Conservation (phyloP, 1,139 yeast genomes). For the Komagataea norvegica region DNA sequence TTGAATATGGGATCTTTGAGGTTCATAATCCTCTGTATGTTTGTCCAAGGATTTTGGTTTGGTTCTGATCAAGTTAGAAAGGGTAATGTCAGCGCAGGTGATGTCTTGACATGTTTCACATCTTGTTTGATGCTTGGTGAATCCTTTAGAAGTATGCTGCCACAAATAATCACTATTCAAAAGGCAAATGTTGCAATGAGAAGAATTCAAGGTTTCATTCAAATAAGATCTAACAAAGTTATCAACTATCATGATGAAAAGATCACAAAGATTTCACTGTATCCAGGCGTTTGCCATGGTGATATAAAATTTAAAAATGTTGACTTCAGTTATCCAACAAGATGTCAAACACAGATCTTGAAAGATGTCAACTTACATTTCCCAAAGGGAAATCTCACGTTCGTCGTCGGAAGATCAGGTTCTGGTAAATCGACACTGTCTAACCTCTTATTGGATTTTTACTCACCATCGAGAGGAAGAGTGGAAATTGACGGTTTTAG, state of each 20-base stretch:
- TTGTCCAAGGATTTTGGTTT: constrained; percentile 90
- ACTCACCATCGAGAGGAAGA: constrained; percentile 42
- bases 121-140: constrained; percentile 71
- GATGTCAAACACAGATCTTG: constrained; percentile 43
- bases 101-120: constrained; percentile 77
- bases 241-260: constrained; percentile 15
- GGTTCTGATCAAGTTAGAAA: constrained; percentile 62
- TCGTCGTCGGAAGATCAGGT: constrained; percentile 81
- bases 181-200: constrained; percentile 60
- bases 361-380: constrained; percentile 43
- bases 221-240: constrained; percentile 14
- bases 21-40: constrained; percentile 60
- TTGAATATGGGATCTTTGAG: constrained; percentile 57
- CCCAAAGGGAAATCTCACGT: constrained; percentile 45
- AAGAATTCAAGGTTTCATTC: constrained; percentile 27
- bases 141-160: constrained; percentile 47
- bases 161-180: constrained; percentile 51
- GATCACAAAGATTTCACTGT: constrained; percentile 18
- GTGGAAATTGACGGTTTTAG: constrained; percentile 53
- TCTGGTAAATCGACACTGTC: constrained; percentile 87
- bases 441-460: constrained; percentile 56
- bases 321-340: constrained; percentile 56
- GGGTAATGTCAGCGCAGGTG: constrained; percentile 48
- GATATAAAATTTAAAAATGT: constrained; percentile 48
- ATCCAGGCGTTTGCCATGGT: constrained; percentile 38